Percentiles rank a stretch among this genome's conserved stretches.
phyloP scores from a whole-genome alignment of 257 asterid species.

The Solanum rostratum region DNA sequence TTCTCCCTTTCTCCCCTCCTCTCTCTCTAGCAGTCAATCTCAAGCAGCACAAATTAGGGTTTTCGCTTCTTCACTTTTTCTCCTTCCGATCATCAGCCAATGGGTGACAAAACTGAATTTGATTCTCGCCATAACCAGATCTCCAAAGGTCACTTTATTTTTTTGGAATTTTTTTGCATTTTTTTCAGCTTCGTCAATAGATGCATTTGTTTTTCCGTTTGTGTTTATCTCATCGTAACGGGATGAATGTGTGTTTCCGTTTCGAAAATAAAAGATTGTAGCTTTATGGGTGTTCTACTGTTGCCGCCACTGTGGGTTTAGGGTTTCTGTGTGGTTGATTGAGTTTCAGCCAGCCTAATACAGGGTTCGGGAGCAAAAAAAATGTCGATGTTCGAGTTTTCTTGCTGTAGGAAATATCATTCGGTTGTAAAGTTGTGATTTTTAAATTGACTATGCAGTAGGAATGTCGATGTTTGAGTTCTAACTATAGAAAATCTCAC shows the following conservation, averaged over 20 bases:
- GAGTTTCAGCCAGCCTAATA: not conserved
- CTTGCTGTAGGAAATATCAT: not conserved
- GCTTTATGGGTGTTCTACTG: not conserved
- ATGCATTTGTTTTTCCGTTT: not conserved
- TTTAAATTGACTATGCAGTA: not conserved
- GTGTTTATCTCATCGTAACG: not conserved
- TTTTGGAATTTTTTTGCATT: not conserved
- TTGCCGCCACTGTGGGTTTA: conserved; percentile 24
- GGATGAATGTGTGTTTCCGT: not conserved
- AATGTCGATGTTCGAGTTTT: not conserved
- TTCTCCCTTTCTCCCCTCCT: not conserved
- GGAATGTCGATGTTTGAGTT: not conserved
- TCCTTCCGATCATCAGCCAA: conserved; percentile 28
- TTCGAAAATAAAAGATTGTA: conserved; percentile 22
- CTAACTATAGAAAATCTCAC: not conserved
- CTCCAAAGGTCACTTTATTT: conserved; percentile 25
- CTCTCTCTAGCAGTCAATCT: conserved; percentile 18
- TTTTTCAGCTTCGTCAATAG: not conserved
- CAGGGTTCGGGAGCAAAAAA: not conserved
- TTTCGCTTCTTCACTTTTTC: conserved; percentile 7
- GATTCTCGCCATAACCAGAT: conserved; percentile 47
- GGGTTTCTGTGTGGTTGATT: conserved; percentile 22
- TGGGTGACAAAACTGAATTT: conserved; percentile 47
- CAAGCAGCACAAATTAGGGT: conserved; percentile 4
- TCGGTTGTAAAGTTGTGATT: not conserved